Evolutionary conservation across 192 early-diverging fungal species (phyloP), one percentile per base, ranked within the genome.

Genomic region (Gaertneriomyces sp.): DNA sequence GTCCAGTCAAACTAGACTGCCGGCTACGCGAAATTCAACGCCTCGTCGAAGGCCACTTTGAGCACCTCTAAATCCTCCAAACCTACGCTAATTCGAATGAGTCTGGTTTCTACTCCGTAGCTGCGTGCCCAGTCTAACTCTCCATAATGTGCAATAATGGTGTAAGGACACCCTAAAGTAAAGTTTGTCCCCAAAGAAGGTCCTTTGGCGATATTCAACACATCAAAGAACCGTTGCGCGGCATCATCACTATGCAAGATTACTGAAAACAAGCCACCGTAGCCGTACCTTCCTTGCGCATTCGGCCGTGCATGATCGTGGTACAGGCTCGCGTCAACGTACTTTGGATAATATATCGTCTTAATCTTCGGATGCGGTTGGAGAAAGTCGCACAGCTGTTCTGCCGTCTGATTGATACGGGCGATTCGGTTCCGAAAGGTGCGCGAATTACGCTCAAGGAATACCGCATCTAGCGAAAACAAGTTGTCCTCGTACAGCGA

Each of bases 141-240:
- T 38, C 76, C 76, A 74, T 90, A 98, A 71, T 98, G 96, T 7
- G 93, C 96, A n/a, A 98, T 67, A 17, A 98, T 90, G 0, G 94
- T 93, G 69, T 98, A 98, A 3, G 96, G 94, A 61, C 89, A 90
- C 4, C 87, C 91, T 53, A 98, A 79, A 14, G 96, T 98, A 61
- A 98, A 98, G 79, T 94, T 98, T 38, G 96, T 98, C 1, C 96
- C 96, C 19, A 98, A 77, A 4, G 92, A 94, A 14, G 96, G 96
- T 2, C 96, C 96, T 69, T 98, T 98, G 66, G 89, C 89, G 68
- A 90, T 85, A 4, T 74, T 74, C 45, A 98, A 64, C 6, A 74
- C 64, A 74, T 98, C 93, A 78, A 88, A 98, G 75, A 98, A 96
- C 16, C 64, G 58, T 54, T 71, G 64, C 0, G 89, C 75, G 0